Percentiles rank a stretch among this genome's conserved stretches.
phyloP scores from a whole-genome alignment of 176 grass and related monocot species.

The Themeda triandra region DNA sequence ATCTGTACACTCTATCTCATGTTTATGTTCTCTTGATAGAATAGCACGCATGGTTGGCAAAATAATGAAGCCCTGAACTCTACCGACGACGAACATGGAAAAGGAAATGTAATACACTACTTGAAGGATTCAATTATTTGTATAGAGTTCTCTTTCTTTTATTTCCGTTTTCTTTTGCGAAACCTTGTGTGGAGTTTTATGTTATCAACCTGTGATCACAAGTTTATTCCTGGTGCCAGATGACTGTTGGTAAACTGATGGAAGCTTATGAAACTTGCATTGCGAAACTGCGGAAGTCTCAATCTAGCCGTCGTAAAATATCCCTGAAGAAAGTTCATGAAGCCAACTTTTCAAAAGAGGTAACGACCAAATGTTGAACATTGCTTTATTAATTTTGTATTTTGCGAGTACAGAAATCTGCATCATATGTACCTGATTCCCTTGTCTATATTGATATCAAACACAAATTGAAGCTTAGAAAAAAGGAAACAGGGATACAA shows the following conservation, averaged over 20 bases:
- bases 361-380: constrained; percentile 6
- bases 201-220: neutral
- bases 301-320: constrained; percentile 61
- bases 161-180: no score
- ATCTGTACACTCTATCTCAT: constrained; percentile 21
- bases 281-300: constrained; percentile 55
- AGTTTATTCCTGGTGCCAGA: constrained; percentile 43
- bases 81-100: constrained; percentile 23
- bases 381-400: constrained; percentile 19
- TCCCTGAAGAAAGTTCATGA: constrained; percentile 66
- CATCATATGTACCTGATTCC: neutral
- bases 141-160: constrained; percentile 5
- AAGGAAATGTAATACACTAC: constrained; percentile 74
- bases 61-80: constrained; percentile 47
- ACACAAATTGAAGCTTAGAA: neutral
- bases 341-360: constrained; percentile 70
- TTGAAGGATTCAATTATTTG: neutral
- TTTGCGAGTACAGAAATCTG: neutral
- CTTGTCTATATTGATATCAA: neutral
- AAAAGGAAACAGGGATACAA: neutral
- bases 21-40: constrained; percentile 55
- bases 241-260: constrained; percentile 85
- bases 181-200: neutral
- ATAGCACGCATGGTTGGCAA: constrained; percentile 46
- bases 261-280: constrained; percentile 75